Conservation (phyloP, 257 asterid genomes). For the Nicotiana otophora region DNA sequence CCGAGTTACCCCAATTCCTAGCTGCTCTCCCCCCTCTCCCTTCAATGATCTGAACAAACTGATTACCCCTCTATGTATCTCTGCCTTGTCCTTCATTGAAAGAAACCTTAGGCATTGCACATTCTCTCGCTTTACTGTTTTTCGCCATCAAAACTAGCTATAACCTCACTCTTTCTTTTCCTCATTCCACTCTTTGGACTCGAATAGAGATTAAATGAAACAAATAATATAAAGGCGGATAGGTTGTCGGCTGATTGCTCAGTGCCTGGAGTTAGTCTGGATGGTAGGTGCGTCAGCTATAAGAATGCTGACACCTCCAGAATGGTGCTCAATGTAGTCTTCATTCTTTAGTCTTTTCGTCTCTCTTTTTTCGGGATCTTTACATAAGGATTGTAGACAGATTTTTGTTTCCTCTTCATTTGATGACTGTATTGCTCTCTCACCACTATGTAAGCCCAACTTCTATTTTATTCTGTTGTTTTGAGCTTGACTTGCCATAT, state of each 20-base stretch:
- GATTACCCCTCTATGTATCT: not conserved
- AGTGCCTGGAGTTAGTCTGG: not conserved
- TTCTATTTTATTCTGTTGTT: not conserved
- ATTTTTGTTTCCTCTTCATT: not conserved
- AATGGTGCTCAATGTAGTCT: not conserved
- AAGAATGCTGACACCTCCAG: not conserved
- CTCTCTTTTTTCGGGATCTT: not conserved
- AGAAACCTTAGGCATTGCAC: not conserved
- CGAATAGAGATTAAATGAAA: not conserved
- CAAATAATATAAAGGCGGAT: not conserved
- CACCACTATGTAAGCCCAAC: not conserved
- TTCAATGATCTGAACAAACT: not conserved
- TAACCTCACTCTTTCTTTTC: not conserved
- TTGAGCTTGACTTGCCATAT: not conserved
- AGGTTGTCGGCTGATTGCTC: constrained; percentile 1
- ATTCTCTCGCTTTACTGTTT: not conserved
- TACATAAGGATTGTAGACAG: not conserved
- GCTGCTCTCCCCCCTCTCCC: not conserved
- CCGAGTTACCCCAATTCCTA: not conserved
- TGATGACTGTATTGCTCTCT: not conserved
- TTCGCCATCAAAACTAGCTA: not conserved
- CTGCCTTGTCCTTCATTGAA: not conserved
- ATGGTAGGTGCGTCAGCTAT: not conserved
- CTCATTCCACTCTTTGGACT: not conserved
- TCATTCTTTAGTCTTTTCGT: not conserved